Conservation (phyloP, 768 basidiomycete species). For the Paxillus rubicundulus region DNA sequence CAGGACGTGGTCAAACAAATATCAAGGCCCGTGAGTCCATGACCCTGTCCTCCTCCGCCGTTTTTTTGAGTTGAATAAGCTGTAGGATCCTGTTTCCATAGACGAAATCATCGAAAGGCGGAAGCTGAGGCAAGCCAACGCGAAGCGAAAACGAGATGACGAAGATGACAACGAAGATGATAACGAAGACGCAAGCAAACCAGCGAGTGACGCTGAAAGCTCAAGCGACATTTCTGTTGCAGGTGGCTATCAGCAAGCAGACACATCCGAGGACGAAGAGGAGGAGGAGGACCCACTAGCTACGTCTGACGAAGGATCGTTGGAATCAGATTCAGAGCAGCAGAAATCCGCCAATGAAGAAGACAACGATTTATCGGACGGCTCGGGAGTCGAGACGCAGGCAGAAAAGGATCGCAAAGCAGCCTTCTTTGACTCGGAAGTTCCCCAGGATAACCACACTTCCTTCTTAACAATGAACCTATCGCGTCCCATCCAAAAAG, state of each 20-base stretch:
- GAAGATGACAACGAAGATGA: constrained; percentile 36
- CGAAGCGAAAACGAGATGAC: constrained; percentile 61
- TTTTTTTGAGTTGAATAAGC: constrained; percentile 5
- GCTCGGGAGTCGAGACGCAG: constrained; percentile 59
- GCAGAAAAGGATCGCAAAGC: constrained; percentile 70
- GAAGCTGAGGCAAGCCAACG: constrained; percentile 39
- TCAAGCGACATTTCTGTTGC: constrained; percentile 1
- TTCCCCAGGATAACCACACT: constrained; percentile 51
- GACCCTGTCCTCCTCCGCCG: background rate
- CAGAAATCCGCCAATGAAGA: constrained; percentile 29
- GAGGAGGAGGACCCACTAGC: constrained; percentile 34
- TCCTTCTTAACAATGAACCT: constrained; percentile 94
- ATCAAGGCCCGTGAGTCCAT: constrained; percentile 52
- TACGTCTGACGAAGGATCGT: constrained; percentile 34
- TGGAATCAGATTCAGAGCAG: constrained; percentile 34
- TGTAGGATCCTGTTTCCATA: constrained; percentile 76
- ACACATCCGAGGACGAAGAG: constrained; percentile 27
- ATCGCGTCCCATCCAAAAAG: constrained; percentile 90
- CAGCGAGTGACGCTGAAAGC: constrained; percentile 17
- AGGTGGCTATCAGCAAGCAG: constrained; percentile 20
- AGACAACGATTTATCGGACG: constrained; percentile 51
- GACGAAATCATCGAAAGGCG: constrained; percentile 88
- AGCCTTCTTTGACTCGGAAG: constrained; percentile 79
- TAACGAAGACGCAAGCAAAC: constrained; percentile 37
- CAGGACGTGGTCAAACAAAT: constrained; percentile 61